These are phyloP conservation scores for Calamus simplicifolius DNA, from an alignment of 176 grass and related monocot species.

Conservation along the genomic window DNA sequence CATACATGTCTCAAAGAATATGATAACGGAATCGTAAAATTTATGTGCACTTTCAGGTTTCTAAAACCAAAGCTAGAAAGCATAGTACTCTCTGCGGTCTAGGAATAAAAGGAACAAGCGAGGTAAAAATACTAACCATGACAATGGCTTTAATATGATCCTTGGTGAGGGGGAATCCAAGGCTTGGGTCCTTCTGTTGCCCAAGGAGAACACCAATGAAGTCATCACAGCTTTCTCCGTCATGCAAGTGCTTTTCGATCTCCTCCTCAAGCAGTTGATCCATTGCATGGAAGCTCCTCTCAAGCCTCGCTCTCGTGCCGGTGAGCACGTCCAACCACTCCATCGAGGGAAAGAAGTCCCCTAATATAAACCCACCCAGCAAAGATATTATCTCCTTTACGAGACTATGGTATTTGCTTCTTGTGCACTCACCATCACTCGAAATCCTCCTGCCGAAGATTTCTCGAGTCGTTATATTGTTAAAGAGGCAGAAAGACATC, in stretches of 20 bases:
- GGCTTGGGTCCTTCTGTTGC: constrained; percentile 11
- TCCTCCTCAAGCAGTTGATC: constrained; percentile 5
- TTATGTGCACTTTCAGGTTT: no score
- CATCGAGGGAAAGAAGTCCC: background rate
- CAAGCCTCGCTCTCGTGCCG: background rate
- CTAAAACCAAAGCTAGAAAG: no score
- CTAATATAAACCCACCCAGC: background rate
- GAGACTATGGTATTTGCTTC: background rate
- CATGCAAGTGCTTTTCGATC: constrained; percentile 5
- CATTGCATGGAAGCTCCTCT: constrained; percentile 5
- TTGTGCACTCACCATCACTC: background rate
- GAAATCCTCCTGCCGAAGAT: constrained; percentile 4
- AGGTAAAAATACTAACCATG: no score
- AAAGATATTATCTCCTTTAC: background rate
- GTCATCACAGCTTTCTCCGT: background rate
- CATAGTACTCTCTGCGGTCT: no score
- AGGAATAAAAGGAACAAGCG: no score
- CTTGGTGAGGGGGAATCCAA: constrained; percentile 6
- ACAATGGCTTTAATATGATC: no score
- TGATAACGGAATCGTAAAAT: no score
- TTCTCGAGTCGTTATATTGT: background rate
- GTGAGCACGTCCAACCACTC: constrained; percentile 1
- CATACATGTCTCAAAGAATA: no score
- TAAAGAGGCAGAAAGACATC: background rate
- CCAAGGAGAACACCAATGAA: constrained; percentile 21